Percentiles rank a stretch among this genome's conserved stretches.
These are phyloP conservation scores for Phylloporus scabripes DNA, from an alignment of 768 basidiomycete species.

Conservation along the genomic window DNA sequence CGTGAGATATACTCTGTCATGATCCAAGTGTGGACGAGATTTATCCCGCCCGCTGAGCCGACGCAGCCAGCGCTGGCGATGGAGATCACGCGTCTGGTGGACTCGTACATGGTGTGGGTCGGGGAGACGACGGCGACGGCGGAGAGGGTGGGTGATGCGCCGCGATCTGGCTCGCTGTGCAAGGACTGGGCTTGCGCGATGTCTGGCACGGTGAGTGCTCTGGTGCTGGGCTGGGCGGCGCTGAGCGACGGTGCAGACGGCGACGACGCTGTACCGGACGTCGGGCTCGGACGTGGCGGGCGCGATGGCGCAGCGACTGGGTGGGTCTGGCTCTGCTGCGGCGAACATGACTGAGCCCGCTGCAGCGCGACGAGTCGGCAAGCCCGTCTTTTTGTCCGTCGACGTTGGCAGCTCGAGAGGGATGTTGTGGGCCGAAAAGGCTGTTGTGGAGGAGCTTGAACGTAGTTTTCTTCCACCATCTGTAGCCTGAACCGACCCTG, in stretches of 20 bases:
- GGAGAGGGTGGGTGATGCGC: slow-evolving; percentile 44
- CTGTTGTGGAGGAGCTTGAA: slow-evolving; percentile 37
- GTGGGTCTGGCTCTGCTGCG: slow-evolving; percentile 38
- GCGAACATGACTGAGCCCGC: background rate
- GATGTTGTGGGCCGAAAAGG: slow-evolving; percentile 56
- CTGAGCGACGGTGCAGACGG: slow-evolving; percentile 29
- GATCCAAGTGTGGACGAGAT: slow-evolving; percentile 44
- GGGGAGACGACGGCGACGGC: slow-evolving; percentile 49
- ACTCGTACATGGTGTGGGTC: slow-evolving; percentile 81
- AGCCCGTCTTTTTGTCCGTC: slow-evolving; percentile 68
- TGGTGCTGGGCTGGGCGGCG: background rate
- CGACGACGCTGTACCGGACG: slow-evolving; percentile 61
- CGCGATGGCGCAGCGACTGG: slow-evolving; percentile 75
- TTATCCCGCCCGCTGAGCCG: slow-evolving; percentile 45
- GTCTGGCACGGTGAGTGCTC: slow-evolving; percentile 40
- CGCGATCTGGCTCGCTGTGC: slow-evolving; percentile 51
- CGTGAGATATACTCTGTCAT: slow-evolving; percentile 11
- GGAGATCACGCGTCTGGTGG: slow-evolving; percentile 60
- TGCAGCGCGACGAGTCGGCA: slow-evolving; percentile 59
- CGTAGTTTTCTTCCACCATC: background rate
- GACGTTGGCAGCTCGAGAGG: slow-evolving; percentile 50
- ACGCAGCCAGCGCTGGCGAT: slow-evolving; percentile 55
- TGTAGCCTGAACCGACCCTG: slow-evolving; percentile 28
- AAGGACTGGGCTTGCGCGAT: slow-evolving; percentile 83
- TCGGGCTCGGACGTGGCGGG: slow-evolving; percentile 56